Evolutionary conservation across 257 asterid genomes (phyloP).

Genomic region (Plantago ovata): DNA sequence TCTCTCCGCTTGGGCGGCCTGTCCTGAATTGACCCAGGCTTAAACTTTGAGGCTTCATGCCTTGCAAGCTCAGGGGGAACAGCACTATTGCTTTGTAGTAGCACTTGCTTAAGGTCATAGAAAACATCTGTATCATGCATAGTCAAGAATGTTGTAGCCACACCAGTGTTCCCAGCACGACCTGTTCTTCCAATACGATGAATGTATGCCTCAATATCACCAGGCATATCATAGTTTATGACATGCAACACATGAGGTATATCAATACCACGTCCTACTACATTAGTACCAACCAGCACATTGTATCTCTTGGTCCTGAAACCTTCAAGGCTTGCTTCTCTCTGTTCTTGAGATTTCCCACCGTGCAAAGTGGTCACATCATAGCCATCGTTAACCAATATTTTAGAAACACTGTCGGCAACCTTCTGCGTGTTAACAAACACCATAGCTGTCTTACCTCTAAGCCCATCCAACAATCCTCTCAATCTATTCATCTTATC

Average conservation of each 20-base stretch:
- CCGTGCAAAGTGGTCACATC: conserved; percentile 65
- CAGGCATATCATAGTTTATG: conserved; percentile 56
- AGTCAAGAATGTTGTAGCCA: conserved; percentile 63
- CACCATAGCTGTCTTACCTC: conserved; percentile 59
- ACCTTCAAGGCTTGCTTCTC: conserved; percentile 59
- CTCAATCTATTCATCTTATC: conserved; percentile 50
- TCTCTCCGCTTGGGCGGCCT: conserved; percentile 49
- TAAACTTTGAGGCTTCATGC: conserved; percentile 47
- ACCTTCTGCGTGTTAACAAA: conserved; percentile 51
- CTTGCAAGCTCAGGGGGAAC: conserved; percentile 54
- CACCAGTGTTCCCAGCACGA: conserved; percentile 69
- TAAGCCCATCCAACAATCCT: conserved; percentile 48
- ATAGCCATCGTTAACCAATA: conserved; percentile 40
- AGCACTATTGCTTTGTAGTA: conserved; percentile 49
- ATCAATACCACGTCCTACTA: conserved; percentile 70
- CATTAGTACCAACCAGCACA: conserved; percentile 62
- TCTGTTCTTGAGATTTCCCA: conserved; percentile 59
- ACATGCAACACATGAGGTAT: conserved; percentile 68
- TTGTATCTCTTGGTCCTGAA: conserved; percentile 52
- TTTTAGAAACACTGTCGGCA: conserved; percentile 48
- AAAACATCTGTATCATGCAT: conserved; percentile 53
- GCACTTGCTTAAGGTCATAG: conserved; percentile 62
- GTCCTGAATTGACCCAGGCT: conserved; percentile 43
- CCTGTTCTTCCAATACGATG: conserved; percentile 69
- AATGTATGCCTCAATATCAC: conserved; percentile 54